Percentiles rank a stretch among this genome's conserved stretches.
phyloP scores from a whole-genome alignment of 495 filamentous ascomycete species.

The Neurospora terricola region DNA sequence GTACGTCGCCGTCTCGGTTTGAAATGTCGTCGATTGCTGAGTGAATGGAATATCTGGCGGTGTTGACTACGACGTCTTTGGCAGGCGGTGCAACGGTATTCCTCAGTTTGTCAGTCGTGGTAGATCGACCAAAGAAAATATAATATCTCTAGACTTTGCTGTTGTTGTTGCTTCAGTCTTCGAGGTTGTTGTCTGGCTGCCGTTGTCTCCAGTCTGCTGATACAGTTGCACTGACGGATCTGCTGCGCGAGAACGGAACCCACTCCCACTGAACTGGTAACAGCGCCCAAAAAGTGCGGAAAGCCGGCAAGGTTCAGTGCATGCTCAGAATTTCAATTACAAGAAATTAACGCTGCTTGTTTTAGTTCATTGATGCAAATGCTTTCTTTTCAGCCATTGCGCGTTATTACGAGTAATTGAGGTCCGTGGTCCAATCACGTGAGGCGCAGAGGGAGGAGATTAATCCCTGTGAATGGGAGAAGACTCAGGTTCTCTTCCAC shows the following conservation, averaged over 20 bases:
- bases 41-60: not conserved
- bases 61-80: not conserved
- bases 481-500: not conserved
- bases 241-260: not conserved
- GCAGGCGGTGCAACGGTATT: not conserved
- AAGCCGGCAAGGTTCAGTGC: not conserved
- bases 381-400: not conserved
- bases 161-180: not conserved
- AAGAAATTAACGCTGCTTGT: not conserved
- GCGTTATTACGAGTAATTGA: not conserved
- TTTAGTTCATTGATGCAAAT: not conserved
- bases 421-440: slow-evolving; percentile 6
- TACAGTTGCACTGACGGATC: not conserved
- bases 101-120: not conserved
- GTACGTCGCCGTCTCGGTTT: not conserved
- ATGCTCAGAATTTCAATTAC: not conserved
- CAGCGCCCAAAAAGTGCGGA: not conserved
- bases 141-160: not conserved
- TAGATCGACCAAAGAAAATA: not conserved
- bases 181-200: not conserved
- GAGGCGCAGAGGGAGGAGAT: slow-evolving; percentile 1
- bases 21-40: not conserved
- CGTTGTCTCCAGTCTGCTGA: not conserved
- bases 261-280: not conserved
- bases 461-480: slow-evolving; percentile 1